Conservation (phyloP, 179 eudicot species). For the Spinacia oleracea region DNA sequence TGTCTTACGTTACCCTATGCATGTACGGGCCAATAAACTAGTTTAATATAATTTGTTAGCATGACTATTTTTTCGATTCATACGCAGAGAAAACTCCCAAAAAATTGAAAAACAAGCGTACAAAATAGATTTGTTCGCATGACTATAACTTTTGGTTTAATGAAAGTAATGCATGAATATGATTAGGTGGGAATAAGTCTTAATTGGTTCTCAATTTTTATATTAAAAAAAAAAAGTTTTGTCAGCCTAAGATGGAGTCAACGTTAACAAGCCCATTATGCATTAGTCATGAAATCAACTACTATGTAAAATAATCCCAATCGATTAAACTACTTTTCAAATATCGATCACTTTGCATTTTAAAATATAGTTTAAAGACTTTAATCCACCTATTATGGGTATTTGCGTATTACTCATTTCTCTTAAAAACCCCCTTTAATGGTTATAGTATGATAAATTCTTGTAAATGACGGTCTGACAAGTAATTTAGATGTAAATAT, state of each 20-base stretch:
- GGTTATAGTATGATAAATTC: no score
- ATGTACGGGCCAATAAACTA: no score
- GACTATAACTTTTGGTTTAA: neutral
- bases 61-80: no score
- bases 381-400: neutral
- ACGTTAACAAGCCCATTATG: conserved; percentile 9
- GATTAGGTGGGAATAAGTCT: conserved; percentile 26
- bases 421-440: no score
- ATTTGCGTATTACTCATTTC: neutral
- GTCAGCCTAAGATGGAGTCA: conserved; percentile 25
- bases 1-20: no score
- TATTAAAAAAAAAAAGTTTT: neutral
- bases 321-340: neutral
- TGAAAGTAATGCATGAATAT: conserved; percentile 6
- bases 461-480: no score
- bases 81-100: no score
- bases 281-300: neutral
- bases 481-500: no score
- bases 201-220: no score
- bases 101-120: no score
- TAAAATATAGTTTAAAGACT: neutral
- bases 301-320: neutral
- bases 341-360: neutral
- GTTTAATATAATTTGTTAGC: no score
- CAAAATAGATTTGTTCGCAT: no score